Percentiles rank a stretch among this genome's conserved stretches.
These are phyloP conservation scores for Fragaria ananassa DNA, from an alignment of 306 rosid species.

Conservation along the genomic window DNA sequence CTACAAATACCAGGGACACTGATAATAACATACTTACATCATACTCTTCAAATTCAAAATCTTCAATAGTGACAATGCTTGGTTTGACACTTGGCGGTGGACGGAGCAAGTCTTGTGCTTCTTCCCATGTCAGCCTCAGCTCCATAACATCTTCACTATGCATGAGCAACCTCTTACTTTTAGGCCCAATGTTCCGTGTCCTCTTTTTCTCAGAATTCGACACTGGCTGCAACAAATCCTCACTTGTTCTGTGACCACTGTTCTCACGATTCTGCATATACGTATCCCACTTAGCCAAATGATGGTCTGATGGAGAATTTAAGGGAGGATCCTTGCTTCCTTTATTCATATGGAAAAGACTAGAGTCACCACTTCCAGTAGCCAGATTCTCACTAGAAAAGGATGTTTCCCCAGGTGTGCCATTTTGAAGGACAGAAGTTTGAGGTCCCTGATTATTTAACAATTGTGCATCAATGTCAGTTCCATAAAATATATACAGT, in stretches of 20 bases:
- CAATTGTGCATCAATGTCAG: conserved; percentile 18
- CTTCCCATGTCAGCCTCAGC: conserved; percentile 96
- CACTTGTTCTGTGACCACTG: conserved; percentile 40
- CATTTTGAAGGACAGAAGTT: conserved; percentile 52
- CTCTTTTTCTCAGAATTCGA: conserved; percentile 65
- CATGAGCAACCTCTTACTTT: conserved; percentile 80
- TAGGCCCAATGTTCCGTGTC: conserved; percentile 83
- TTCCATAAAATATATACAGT: conserved; percentile 6
- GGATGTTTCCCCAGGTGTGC: conserved; percentile 47
- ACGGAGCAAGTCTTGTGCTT: conserved; percentile 96
- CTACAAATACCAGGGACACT: conserved; percentile 5
- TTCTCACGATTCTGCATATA: conserved; percentile 49
- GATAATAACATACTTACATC: conserved; percentile 55
- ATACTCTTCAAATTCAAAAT: conserved; percentile 90
- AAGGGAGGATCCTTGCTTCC: conserved; percentile 46
- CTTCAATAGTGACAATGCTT: conserved; percentile 78
- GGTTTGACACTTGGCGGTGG: conserved; percentile 82
- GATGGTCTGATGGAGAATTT: conserved; percentile 39
- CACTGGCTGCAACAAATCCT: conserved; percentile 45
- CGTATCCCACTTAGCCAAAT: conserved; percentile 42
- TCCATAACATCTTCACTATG: conserved; percentile 79
- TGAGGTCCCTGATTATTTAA: conserved; percentile 58
- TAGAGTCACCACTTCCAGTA: conserved; percentile 45
- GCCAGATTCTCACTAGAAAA: conserved; percentile 58
- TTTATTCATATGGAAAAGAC: conserved; percentile 41